Conservation (phyloP, 805 yeast genomes). For the Wickerhamomyces chambardii region DNA sequence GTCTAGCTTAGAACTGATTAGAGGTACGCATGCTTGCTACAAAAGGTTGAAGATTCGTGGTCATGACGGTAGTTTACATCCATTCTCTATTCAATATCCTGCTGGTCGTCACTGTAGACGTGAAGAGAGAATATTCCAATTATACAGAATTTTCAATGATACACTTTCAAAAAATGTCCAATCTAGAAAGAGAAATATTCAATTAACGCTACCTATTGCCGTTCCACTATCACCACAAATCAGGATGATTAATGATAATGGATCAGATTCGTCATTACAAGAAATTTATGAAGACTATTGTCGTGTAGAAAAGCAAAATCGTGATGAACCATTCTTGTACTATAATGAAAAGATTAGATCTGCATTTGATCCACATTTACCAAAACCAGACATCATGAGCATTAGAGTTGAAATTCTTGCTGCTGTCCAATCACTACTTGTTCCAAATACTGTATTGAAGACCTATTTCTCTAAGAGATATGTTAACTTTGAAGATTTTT, state of each 20-base stretch:
- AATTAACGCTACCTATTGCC: conserved; percentile 83
- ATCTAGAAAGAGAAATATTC: conserved; percentile 76
- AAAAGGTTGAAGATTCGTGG: conserved; percentile 87
- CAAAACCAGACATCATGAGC: conserved; percentile 85
- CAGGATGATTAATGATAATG: conserved; percentile 77
- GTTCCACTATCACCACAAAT: conserved; percentile 94
- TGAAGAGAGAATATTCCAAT: conserved; percentile 89
- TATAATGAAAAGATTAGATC: conserved; percentile 80
- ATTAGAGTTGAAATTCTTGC: conserved; percentile 86
- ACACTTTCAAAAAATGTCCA: conserved; percentile 76
- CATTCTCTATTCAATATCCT: conserved; percentile 95
- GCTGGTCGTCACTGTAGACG: conserved; percentile 96
- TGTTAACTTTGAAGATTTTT: conserved; percentile 83
- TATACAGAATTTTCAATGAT: conserved; percentile 83
- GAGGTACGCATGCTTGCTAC: conserved; percentile 88
- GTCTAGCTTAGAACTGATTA: conserved; percentile 78
- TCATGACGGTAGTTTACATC: conserved; percentile 84
- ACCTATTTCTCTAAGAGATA: conserved; percentile 67
- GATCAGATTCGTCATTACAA: conserved; percentile 67
- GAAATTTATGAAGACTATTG: conserved; percentile 85
- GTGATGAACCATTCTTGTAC: conserved; percentile 87
- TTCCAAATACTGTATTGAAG: conserved; percentile 76
- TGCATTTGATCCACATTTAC: conserved; percentile 88
- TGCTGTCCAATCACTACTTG: conserved; percentile 80
- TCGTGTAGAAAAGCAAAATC: conserved; percentile 55